Conservation (phyloP, 2,329 filamentous ascomycete species). For the Trichoderma arundinaceum region DNA sequence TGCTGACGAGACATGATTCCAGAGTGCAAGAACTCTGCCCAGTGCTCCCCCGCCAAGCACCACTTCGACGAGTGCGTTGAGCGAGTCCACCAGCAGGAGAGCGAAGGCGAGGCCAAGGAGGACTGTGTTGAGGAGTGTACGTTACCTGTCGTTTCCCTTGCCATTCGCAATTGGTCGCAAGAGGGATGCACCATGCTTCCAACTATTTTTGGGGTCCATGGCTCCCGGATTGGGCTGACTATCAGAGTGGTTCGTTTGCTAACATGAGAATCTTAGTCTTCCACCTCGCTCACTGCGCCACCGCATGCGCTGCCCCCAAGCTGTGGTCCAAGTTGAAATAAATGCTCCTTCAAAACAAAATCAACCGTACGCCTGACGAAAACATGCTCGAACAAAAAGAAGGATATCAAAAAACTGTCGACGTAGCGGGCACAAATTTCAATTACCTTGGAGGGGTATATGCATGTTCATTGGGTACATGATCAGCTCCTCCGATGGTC, state of each 20-base stretch:
- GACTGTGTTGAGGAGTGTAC: constrained; percentile 99
- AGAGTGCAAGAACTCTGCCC: constrained; percentile 85
- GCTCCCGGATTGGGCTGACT: background rate
- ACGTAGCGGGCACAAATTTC: constrained; percentile 1
- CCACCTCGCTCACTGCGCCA: constrained; percentile 96
- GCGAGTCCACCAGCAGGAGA: constrained; percentile 72
- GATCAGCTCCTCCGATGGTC: constrained; percentile 8
- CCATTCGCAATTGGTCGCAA: background rate
- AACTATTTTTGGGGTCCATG: background rate
- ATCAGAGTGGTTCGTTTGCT: constrained; percentile 6
- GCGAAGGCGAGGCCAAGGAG: constrained; percentile 77
- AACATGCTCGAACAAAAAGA: constrained; percentile 14
- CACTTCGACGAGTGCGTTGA: constrained; percentile 98
- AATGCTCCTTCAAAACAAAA: constrained; percentile 40
- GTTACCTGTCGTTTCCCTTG: constrained; percentile 47
- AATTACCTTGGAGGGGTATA: constrained; percentile 4
- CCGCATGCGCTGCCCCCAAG: constrained; percentile 91
- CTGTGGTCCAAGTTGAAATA: constrained; percentile 94
- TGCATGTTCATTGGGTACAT: constrained; percentile 9
- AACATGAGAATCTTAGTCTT: constrained; percentile 70
- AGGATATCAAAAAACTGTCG: background rate
- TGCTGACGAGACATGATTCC: constrained; percentile 33
- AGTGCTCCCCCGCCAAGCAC: constrained; percentile 90
- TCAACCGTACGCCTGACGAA: constrained; percentile 17
- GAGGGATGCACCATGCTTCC: background rate